Evolutionary conservation across 2,329 filamentous ascomycete genomes (phyloP), one percentile per base, ranked within the genome.

Genomic region (Xylaria polymorpha): DNA sequence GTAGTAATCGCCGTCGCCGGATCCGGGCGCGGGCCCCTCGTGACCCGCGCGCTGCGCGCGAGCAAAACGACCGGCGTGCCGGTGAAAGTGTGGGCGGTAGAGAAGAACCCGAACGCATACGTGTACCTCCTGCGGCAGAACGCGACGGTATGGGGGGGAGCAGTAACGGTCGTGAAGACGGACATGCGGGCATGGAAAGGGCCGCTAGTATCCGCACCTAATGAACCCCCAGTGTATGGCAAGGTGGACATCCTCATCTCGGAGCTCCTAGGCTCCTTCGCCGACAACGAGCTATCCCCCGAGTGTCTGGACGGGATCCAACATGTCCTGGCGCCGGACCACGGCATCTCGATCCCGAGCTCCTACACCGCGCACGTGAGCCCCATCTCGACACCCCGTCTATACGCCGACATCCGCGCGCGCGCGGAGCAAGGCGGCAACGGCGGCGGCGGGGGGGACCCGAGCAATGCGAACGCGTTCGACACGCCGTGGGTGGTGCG

Each of bases 141-240:
- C 77, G 86, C 91, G 72, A 88, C 86, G 20, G 86, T 90, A n/a
- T 99, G 96, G 96, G 86, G 85, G 66, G 89, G 90, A 25, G 87
- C 87, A 62, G 95, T 98, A 22, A 94, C 91, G 1, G 88, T 99
- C 39, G 91, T 98, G 72, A 97, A 97, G 82, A 97, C 94, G 0
- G 96, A 99, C 79, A 99, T 99, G 96, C 91, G 96, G 58, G 91
- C 91, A 68, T 99, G 97, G 97, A 92, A 92, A 76, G 97, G 97
- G 0, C 95, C 95, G 1, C 78, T 88, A 0, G 77, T 86, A 20
- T 81, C 83, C 59, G 79, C 82, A 69, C 79, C 83, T 9, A 75
- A 9, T 0, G 25, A 29, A 29, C 15, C 10, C 3, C 50, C 25
- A 18, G 83, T 85, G 15, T 83, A 88, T 72, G 86, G 87, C 73